Conservation (phyloP, 2,329 filamentous ascomycete species). For the Fusarium agapanthi region DNA sequence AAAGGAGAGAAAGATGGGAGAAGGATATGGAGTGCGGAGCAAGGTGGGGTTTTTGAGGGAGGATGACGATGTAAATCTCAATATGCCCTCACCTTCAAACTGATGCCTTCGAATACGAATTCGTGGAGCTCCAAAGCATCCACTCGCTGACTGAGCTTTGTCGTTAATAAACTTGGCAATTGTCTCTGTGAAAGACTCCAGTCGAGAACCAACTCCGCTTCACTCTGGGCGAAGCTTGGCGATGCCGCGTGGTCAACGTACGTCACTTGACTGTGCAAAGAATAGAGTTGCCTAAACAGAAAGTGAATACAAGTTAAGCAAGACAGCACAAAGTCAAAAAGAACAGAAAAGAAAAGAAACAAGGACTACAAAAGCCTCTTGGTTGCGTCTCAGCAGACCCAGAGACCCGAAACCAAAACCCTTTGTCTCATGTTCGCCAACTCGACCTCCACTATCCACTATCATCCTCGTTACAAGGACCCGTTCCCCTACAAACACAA, state of each 20-base stretch:
- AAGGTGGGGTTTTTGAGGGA: too few species aligned
- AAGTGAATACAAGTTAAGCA: background rate
- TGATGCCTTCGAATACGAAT: background rate
- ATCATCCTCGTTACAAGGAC: slow-evolving; percentile 17
- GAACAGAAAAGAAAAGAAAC: background rate
- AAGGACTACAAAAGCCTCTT: background rate
- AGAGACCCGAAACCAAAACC: background rate
- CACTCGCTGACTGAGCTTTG: background rate
- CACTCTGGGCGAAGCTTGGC: slow-evolving; percentile 29
- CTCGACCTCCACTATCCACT: background rate
- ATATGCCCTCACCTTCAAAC: background rate
- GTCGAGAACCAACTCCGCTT: slow-evolving; percentile 14
- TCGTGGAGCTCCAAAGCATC: slow-evolving; percentile 4
- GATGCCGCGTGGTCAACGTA: slow-evolving; percentile 33
- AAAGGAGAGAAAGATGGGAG: too few species aligned
- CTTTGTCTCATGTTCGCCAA: slow-evolving; percentile 11
- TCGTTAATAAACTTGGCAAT: slow-evolving; percentile 9
- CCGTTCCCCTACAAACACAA: slow-evolving; percentile 32
- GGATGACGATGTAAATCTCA: too few species aligned
- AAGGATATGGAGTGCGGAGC: too few species aligned
- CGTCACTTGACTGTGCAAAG: slow-evolving; percentile 31
- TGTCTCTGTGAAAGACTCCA: slow-evolving; percentile 3
- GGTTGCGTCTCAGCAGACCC: slow-evolving; percentile 7
- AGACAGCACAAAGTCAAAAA: slow-evolving; percentile 1
- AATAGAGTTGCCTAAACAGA: slow-evolving; percentile 22